Evolutionary conservation across 371 early-diverging fungal genomes (phyloP).

Genomic region (Conidiobolus incongruus): DNA sequence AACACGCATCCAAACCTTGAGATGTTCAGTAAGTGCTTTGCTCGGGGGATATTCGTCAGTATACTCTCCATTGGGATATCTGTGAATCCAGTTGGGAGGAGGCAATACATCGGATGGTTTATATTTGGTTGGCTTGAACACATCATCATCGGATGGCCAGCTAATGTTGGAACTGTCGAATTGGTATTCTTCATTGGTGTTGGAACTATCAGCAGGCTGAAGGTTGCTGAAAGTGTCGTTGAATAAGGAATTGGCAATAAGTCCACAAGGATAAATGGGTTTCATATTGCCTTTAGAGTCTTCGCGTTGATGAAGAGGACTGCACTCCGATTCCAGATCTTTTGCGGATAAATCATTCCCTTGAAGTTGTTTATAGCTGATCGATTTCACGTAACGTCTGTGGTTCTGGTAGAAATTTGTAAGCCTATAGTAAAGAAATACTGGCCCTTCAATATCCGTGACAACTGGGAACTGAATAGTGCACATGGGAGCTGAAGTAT

Average conservation of each 20-base stretch:
- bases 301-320: conserved; percentile 4
- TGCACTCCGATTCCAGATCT: conserved; percentile 6
- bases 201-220: neutral
- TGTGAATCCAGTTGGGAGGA: conserved; percentile 50
- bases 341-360: conserved; percentile 25
- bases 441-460: conserved; percentile 35
- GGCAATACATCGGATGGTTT: conserved; percentile 24
- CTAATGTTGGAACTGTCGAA: conserved; percentile 50
- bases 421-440: conserved; percentile 85
- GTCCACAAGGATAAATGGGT: conserved; percentile 83
- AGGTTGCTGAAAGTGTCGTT: neutral
- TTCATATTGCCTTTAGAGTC: conserved; percentile 7
- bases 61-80: conserved; percentile 33
- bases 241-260: conserved; percentile 78
- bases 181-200: conserved; percentile 13
- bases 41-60: conserved; percentile 34
- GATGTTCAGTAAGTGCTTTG: conserved; percentile 40
- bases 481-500: conserved; percentile 21
- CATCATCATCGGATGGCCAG: conserved; percentile 66
- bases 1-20: conserved; percentile 98
- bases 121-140: conserved; percentile 37
- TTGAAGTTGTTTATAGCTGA: conserved; percentile 56
- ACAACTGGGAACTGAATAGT: conserved; percentile 50
- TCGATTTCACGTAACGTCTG: conserved; percentile 82
- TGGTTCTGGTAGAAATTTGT: conserved; percentile 98